Conservation (phyloP, 2,329 filamentous ascomycete genomes). For the Apiospora hydei region DNA sequence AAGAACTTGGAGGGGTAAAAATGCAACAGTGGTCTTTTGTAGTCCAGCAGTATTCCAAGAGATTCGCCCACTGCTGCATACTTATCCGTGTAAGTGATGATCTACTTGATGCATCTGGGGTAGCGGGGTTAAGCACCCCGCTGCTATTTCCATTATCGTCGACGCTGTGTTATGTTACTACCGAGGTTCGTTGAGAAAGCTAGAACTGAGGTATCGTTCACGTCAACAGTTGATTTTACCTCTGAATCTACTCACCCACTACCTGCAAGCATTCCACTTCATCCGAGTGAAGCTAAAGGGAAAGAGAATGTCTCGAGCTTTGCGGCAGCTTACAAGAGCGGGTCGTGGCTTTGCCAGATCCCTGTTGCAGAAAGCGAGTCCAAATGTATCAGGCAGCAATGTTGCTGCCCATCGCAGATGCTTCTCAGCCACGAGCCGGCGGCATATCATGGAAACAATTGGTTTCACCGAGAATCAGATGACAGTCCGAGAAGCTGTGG, state of each 20-base stretch:
- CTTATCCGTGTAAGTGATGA: neutral
- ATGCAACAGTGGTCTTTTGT: neutral
- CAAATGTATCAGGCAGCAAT: neutral
- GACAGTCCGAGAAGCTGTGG: constrained; percentile 73
- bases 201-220: neutral
- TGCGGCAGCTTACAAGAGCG: neutral
- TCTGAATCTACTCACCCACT: neutral
- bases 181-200: neutral
- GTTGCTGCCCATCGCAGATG: neutral
- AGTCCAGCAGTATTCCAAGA: neutral
- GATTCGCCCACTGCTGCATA: neutral
- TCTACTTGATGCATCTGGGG: neutral
- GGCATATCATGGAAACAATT: constrained; percentile 71
- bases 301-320: neutral
- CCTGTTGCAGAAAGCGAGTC: neutral
- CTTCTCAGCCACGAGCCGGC: constrained; percentile 47
- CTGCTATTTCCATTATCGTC: constrained; percentile 5
- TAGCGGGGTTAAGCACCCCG: constrained; percentile 8
- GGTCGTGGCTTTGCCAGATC: neutral
- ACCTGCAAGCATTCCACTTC: neutral
- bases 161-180: neutral
- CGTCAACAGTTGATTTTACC: neutral
- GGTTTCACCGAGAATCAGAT: constrained; percentile 78
- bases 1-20: neutral
- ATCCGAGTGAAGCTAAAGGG: neutral